phyloP scores from a whole-genome alignment of 1,284 basidiomycete genomes.

The Malassezia obtusa region DNA sequence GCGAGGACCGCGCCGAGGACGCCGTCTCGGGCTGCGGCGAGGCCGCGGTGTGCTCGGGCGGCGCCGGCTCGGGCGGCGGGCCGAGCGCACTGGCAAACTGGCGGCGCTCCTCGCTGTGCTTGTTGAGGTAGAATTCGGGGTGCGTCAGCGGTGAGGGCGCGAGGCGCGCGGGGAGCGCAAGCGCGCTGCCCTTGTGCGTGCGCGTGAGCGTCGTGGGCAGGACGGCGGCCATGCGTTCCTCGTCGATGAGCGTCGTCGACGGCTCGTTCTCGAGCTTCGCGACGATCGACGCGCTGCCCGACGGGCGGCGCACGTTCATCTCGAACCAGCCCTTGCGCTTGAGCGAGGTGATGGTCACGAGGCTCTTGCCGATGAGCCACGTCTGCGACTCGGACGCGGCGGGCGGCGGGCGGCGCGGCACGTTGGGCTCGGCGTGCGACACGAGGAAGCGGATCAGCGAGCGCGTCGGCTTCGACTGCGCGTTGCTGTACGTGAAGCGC shows the following conservation, averaged over 20 bases:
- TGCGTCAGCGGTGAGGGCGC: conserved; percentile 1
- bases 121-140: not conserved
- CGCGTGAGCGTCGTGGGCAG: conserved; percentile 1
- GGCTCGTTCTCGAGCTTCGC: conserved; percentile 76
- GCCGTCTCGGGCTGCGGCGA: no score
- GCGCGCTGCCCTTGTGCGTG: not conserved
- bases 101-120: not conserved
- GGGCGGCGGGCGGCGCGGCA: not conserved
- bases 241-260: not conserved
- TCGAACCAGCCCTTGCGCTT: conserved; percentile 78
- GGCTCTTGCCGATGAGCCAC: conserved; percentile 77
- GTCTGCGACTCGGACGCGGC: conserved; percentile 53
- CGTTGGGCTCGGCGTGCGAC: conserved; percentile 28
- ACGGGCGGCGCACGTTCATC: conserved; percentile 73
- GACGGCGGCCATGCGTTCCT: conserved; percentile 5
- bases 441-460: conserved; percentile 65
- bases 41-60: not conserved
- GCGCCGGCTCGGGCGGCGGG: not conserved
- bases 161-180: not conserved
- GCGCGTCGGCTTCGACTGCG: conserved; percentile 75
- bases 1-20: no score
- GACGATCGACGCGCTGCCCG: conserved; percentile 74
- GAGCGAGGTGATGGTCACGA: conserved; percentile 72
- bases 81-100: not conserved
- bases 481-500: conserved; percentile 85